Percentiles rank a stretch among this genome's conserved stretches.
Conservation (phyloP, 2,329 filamentous ascomycete species). For the Diatrype stigma region DNA sequence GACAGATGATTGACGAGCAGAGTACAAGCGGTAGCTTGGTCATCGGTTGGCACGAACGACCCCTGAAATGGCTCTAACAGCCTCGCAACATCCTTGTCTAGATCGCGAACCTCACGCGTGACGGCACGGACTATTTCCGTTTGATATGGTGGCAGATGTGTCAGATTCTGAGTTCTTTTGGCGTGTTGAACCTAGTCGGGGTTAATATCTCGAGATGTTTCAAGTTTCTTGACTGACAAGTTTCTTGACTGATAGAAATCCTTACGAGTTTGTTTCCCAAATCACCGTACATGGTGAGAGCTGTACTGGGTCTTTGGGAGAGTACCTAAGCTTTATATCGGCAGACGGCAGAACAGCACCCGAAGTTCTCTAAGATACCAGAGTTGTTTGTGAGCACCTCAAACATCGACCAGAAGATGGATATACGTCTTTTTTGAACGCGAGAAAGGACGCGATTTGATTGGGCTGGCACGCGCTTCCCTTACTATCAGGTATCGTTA, state of each 20-base stretch:
- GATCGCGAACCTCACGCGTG: constrained; percentile 85
- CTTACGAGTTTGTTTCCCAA: constrained; percentile 77
- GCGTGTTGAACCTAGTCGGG: constrained; percentile 77
- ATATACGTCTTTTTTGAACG: neutral
- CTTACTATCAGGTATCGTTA: too few species aligned
- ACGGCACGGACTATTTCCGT: constrained; percentile 84
- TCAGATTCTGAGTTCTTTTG: constrained; percentile 84
- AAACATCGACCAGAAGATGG: neutral
- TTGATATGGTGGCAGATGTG: constrained; percentile 86
- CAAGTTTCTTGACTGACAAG: constrained; percentile 4
- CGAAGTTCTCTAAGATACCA: too few species aligned
- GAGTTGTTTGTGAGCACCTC: too few species aligned
- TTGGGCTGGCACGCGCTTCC: neutral
- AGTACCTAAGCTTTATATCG: neutral
- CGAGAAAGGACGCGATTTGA: neutral
- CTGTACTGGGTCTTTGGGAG: neutral
- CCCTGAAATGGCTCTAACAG: constrained; percentile 80
- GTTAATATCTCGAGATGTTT: constrained; percentile 4
- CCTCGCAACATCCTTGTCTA: constrained; percentile 78
- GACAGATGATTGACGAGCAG: constrained; percentile 90
- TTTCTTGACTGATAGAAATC: constrained; percentile 1
- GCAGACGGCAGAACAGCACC: neutral
- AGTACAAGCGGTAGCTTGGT: constrained; percentile 81
- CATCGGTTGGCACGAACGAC: constrained; percentile 77
- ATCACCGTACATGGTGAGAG: constrained; percentile 73